phyloP scores from a whole-genome alignment of 1,284 basidiomycete species.

The Pholiota adiposa region DNA sequence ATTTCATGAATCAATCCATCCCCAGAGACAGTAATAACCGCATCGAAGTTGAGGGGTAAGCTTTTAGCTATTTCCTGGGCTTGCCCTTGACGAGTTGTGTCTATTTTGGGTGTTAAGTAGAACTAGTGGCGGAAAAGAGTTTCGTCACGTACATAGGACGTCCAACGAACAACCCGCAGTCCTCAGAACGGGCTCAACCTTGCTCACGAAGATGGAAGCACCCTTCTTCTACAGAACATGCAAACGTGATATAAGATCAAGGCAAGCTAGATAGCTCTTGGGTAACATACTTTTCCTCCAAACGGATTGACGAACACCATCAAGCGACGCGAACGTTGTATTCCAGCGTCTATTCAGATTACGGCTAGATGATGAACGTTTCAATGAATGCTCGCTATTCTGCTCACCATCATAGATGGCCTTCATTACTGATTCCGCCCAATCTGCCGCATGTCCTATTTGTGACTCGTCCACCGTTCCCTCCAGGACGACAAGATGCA shows the following conservation, averaged over 20 bases:
- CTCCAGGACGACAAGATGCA: slow-evolving; percentile 44
- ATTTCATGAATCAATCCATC: slow-evolving; percentile 92
- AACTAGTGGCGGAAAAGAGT: too few species aligned
- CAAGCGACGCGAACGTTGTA: slow-evolving; percentile 52
- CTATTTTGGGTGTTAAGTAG: too few species aligned
- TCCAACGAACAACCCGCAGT: slow-evolving; percentile 78
- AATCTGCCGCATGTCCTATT: slow-evolving; percentile 46
- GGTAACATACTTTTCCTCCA: slow-evolving; percentile 72
- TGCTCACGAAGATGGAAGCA: slow-evolving; percentile 59
- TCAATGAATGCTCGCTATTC: neutral
- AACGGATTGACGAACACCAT: slow-evolving; percentile 88
- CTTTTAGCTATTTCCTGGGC: slow-evolving; percentile 72
- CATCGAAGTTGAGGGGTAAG: slow-evolving; percentile 67
- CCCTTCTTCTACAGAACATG: slow-evolving; percentile 66
- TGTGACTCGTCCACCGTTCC: slow-evolving; percentile 44
- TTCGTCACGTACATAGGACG: slow-evolving; percentile 47
- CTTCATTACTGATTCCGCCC: slow-evolving; percentile 60
- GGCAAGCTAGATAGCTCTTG: neutral
- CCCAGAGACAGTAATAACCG: slow-evolving; percentile 84
- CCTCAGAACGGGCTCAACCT: slow-evolving; percentile 80
- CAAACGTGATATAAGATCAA: neutral
- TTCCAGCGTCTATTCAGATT: slow-evolving; percentile 41
- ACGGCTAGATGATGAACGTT: neutral
- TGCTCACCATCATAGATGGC: slow-evolving; percentile 66
- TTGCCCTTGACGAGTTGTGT: slow-evolving; percentile 75